Conservation (phyloP, 768 basidiomycete species). For the Tephrocybe sp. region DNA sequence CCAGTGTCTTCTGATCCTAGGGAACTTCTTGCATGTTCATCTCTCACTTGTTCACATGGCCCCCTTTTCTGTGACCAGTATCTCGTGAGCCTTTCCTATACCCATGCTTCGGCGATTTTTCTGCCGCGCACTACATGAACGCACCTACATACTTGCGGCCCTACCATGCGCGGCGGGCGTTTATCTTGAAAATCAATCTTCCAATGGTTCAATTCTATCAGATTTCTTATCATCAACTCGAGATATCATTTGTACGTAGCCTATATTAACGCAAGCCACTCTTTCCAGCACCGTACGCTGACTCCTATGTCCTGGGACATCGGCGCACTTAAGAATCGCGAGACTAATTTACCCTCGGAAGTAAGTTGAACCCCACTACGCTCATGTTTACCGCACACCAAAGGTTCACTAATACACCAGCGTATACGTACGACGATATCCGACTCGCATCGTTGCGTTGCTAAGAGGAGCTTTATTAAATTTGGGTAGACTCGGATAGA, state of each 20-base stretch:
- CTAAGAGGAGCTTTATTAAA: not conserved
- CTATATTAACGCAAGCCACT: slow-evolving; percentile 6
- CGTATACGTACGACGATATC: not conserved
- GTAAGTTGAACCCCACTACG: not conserved
- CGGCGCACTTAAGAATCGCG: slow-evolving; percentile 1
- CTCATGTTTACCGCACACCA: not conserved
- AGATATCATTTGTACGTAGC: not conserved
- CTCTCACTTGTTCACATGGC: not conserved
- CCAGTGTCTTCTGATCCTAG: slow-evolving; percentile 1
- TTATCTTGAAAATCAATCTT: slow-evolving; percentile 1
- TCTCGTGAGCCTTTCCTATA: not conserved
- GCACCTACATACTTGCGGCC: too few species aligned
- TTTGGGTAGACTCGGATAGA: not conserved
- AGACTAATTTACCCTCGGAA: not conserved
- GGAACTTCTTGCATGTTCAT: not conserved
- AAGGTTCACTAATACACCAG: not conserved
- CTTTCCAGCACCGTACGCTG: slow-evolving; percentile 5
- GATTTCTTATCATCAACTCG: not conserved
- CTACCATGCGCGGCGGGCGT: not conserved
- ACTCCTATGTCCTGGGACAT: slow-evolving; percentile 6
- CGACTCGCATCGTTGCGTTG: not conserved
- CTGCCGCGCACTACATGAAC: not conserved
- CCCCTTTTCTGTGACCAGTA: not conserved
- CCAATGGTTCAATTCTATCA: slow-evolving; percentile 3
- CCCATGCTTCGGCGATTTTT: not conserved